Conservation (phyloP, 1,139 yeast species). For the Starmera stellimalicola region DNA sequence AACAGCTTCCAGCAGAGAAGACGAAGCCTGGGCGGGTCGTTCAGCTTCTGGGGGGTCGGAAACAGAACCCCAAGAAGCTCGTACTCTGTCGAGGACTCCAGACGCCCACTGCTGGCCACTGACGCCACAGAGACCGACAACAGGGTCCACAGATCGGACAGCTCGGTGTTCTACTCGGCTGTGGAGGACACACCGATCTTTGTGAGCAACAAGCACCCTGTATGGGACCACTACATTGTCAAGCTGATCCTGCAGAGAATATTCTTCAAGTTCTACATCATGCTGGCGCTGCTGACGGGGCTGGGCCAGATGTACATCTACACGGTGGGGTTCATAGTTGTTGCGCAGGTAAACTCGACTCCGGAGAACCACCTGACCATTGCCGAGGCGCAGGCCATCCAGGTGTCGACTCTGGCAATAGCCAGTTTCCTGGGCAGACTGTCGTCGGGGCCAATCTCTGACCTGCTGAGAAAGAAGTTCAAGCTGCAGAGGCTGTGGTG, state of each 20-base stretch:
- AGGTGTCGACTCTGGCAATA: slow-evolving; percentile 45
- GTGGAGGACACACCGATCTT: slow-evolving; percentile 21
- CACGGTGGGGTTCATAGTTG: slow-evolving; percentile 51
- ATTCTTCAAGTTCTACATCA: slow-evolving; percentile 40
- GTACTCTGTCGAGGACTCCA: slow-evolving; percentile 8
- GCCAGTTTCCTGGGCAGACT: slow-evolving; percentile 49
- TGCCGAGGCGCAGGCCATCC: slow-evolving; percentile 41
- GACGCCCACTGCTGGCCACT: slow-evolving; percentile 4
- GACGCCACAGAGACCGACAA: no score
- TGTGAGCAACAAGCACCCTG: slow-evolving; percentile 16
- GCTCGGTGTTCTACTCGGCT: slow-evolving; percentile 17
- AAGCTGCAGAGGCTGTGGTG: slow-evolving; percentile 64
- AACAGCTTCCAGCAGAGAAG: slow-evolving; percentile 10
- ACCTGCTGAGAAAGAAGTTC: slow-evolving; percentile 38
- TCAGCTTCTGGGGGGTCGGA: slow-evolving; percentile 19
- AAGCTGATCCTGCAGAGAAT: slow-evolving; percentile 13
- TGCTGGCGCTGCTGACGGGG: slow-evolving; percentile 54
- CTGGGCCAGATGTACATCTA: slow-evolving; percentile 57
- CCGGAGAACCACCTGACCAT: slow-evolving; percentile 45
- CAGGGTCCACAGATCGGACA: slow-evolving; percentile 7
- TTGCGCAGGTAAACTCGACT: slow-evolving; percentile 54
- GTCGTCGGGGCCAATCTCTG: slow-evolving; percentile 44
- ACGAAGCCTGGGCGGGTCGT: slow-evolving; percentile 10
- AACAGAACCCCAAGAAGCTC: slow-evolving; percentile 16
- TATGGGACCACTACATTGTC: slow-evolving; percentile 17